Base-by-base conservation (phyloP, 1,139 yeast genomes). In the Kodamaea suecica region DNA sequence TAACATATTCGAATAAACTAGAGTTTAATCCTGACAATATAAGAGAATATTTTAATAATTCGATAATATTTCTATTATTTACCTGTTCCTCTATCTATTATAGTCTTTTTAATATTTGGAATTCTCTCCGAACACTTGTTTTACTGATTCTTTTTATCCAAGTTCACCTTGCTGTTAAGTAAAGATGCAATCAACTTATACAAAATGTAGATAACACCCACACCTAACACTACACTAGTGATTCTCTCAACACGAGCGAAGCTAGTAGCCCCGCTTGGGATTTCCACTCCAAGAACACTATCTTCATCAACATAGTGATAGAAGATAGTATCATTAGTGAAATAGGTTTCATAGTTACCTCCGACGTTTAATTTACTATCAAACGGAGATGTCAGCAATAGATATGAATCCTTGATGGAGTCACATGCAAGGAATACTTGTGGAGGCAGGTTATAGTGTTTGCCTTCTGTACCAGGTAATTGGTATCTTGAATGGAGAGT, bases 401-500 rank as follows among this genome's bases (percentile, higher is more conserved):
- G 47, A 17, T 53, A 42, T 1, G 52, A 57, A 23, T 63, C 67
- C 12, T 48, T 31, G 7, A 41, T 40, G 5, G 26, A 14, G 27
- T 54, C 59, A 48, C 73, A 66, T 2, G 64, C 72, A 36, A 55
- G 53, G 37, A 66, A 65, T 2, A 64, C 27, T 8, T 50, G 37
- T 3, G 71, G 70, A 6, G 32, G 29, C 3, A 49, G 33, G 29
- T 49, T 54, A 19, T 40, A 15, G 2, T 38, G 23, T 3, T 30
- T 30, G 11, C 27, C 23, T 2, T 48, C 35, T 3, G 38, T 40
- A 2, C 36, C 35, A 3, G 73, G 73, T 12, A 44, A 37, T 46
- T 66, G 73, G 44, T 66, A 66, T 33, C 73, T 43, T n/a, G 70
- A 58, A 46, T 66, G 72, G 12, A 66, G 41, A 7, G 60, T 59